Base-by-base conservation (phyloP, 371 early-diverging fungal species). In the Mortierella sp. region DNA sequence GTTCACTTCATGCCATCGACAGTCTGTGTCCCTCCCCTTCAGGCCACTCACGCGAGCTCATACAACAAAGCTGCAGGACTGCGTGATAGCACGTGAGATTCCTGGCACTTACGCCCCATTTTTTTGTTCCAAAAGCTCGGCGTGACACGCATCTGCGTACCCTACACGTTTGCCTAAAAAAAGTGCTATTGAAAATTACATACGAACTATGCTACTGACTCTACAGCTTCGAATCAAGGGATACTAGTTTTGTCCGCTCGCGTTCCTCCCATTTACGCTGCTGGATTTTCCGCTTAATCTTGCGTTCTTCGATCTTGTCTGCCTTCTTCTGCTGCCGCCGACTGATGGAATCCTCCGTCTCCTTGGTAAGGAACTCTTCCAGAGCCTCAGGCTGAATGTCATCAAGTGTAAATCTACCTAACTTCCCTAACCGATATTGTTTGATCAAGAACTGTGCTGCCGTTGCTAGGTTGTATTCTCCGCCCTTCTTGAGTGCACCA, bases 401-500 rank as follows among this genome's bases (percentile, higher is more conserved):
- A 71, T 95, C 95, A 62, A 94, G 63, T 3, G 93, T 92, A 46
- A 84, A 83, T 14, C 76, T 82, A 0, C 94, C 95, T 21, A 91
- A 72, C 60, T 85, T 88, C 26, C 95, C 95, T 14, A 80, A 61
- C 27, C 94, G 85, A 81, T 87, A 95, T 50, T 89, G 85, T 53
- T 90, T 88, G 14, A 95, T 48, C 65, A 93, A 87, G 64, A 88
- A 91, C 49, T 84, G 86, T 21, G 92, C 86, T 4, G 94, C 89
- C 63, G 83, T 80, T n/a, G 83, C 80, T 12, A 81, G 32, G 50
- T 93, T 90, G 12, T 83, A 70, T 54, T 87, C 87, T 0, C 94
- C 93, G 11, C 94, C 93, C 42, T 88, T 89, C 32, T 85, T 83
- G 26, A 94, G 71, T 0, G 93, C 91, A n/a, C 95, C 94, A 34